Evolutionary conservation across 495 filamentous ascomycete genomes (phyloP), one percentile per base, ranked within the genome.

Genomic region (Eremomyces bilateralis): DNA sequence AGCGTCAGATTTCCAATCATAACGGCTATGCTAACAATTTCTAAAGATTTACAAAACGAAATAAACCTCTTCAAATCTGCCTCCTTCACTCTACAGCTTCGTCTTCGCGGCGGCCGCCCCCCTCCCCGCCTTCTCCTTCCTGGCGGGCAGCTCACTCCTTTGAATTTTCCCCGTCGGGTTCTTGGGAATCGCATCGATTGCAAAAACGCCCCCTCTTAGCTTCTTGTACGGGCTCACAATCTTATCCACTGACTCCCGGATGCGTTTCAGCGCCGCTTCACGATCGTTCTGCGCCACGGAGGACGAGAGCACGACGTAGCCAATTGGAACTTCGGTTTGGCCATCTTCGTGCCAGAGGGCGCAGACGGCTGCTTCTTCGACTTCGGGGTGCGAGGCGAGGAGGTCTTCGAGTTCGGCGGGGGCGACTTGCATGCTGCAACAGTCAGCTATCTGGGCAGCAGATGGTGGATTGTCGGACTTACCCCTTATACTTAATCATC

Each of bases 361-460:
- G 21, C 91, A 67, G 10, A 94, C 80, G 1, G 75, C 84, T 2
- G 64, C 80, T 49, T 93, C 80, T 20, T 61, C 54, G 20, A 92
- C 61, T 2, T 63, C 60, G 2, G 68, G 67, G 35, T 80, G 72
- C 15, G 75, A 69, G 5, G 91, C 53, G 13, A 94, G 58, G 2
- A 84, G 49, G 3, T 68, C 72, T 50, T 93, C 83, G 1, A 93
- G 56, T 53, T 93, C 83, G 0, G 83, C 80, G 0, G 83, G 82
- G 4, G 81, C 78, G 15, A 93, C 80, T 49, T 91, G 83, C 42
- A 75, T n/a, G n/a, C n/a, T n/a, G n/a, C n/a, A n/a, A n/a, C n/a
- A n/a, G n/a, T n/a, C n/a, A n/a, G n/a, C n/a, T n/a, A n/a, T n/a
- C n/a, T n/a, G n/a, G n/a, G n/a, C n/a, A n/a, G n/a, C n/a, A n/a